Percentiles rank a stretch among this genome's conserved stretches.
phyloP scores from a whole-genome alignment of 345 rosid genomes.

The Turritis glabra region DNA sequence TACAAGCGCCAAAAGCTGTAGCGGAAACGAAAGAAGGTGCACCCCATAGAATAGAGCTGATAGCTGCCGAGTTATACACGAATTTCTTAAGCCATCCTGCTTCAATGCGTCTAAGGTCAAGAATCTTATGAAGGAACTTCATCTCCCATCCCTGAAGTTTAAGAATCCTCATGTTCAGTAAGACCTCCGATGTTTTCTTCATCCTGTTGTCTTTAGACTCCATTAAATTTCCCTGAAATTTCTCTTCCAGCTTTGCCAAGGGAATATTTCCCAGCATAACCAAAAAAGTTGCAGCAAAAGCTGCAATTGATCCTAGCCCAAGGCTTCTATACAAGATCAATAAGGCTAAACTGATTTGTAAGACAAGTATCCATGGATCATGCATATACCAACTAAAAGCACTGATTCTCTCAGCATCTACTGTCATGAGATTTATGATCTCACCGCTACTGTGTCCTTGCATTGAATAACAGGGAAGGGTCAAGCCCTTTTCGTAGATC shows the following conservation, averaged over 20 bases:
- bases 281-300: conserved; percentile 49
- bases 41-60: conserved; percentile 56
- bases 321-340: conserved; percentile 51
- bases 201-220: conserved; percentile 63
- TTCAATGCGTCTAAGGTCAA: conserved; percentile 51
- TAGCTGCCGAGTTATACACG: conserved; percentile 49
- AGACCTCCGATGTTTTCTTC: conserved; percentile 65
- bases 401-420: conserved; percentile 57
- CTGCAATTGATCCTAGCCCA: conserved; percentile 55
- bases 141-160: conserved; percentile 76
- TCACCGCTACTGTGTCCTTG: conserved; percentile 63
- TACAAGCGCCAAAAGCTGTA: conserved; percentile 60
- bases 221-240: conserved; percentile 64
- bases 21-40: conserved; percentile 68
- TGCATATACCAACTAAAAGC: conserved; percentile 53
- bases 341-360: conserved; percentile 60
- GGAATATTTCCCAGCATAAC: conserved; percentile 65
- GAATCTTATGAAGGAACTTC: conserved; percentile 58
- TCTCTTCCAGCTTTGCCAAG: conserved; percentile 56
- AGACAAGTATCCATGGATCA: conserved; percentile 49
- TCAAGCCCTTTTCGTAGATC: conserved; percentile 59
- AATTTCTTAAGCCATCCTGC: conserved; percentile 61
- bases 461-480: conserved; percentile 49
- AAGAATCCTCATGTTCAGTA: conserved; percentile 71
- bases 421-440: conserved; percentile 60